Conservation (phyloP, 2,329 filamentous ascomycete species). For the Pestalotiopsis sp. region DNA sequence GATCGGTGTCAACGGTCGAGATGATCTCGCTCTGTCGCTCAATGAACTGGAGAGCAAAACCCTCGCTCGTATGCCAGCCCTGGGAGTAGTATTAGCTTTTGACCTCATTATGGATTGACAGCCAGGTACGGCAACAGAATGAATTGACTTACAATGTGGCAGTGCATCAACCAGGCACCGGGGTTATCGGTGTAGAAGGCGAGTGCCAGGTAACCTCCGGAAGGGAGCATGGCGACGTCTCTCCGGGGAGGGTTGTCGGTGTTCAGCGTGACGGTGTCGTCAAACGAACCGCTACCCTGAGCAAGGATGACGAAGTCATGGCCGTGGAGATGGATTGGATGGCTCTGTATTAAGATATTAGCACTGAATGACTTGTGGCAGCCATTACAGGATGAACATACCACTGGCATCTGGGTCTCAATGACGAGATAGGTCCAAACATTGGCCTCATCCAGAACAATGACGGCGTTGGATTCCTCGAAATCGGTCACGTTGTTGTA, state of each 20-base stretch:
- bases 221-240: constrained; percentile 47
- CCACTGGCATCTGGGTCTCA: constrained; percentile 27
- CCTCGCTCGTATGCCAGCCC: constrained; percentile 50
- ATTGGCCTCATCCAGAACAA: constrained; percentile 24
- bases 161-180: constrained; percentile 34
- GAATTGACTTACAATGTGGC: constrained; percentile 36
- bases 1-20: constrained; percentile 17
- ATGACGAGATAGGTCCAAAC: constrained; percentile 37
- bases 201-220: constrained; percentile 47
- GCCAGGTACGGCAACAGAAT: background rate
- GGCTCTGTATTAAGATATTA: constrained; percentile 8
- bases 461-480: constrained; percentile 29
- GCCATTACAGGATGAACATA: too few species aligned
- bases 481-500: constrained; percentile 25
- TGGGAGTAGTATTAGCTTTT: constrained; percentile 32
- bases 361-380: too few species aligned
- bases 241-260: constrained; percentile 47
- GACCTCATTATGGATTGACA: constrained; percentile 32
- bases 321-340: constrained; percentile 46
- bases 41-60: constrained; percentile 54
- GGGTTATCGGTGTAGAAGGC: constrained; percentile 55
- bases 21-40: constrained; percentile 31
- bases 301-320: constrained; percentile 43
- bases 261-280: constrained; percentile 29
- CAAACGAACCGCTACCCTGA: constrained; percentile 29